Conservation (phyloP, 352 stramenopile genomes). For the Globisporangium sylvaticum region DNA sequence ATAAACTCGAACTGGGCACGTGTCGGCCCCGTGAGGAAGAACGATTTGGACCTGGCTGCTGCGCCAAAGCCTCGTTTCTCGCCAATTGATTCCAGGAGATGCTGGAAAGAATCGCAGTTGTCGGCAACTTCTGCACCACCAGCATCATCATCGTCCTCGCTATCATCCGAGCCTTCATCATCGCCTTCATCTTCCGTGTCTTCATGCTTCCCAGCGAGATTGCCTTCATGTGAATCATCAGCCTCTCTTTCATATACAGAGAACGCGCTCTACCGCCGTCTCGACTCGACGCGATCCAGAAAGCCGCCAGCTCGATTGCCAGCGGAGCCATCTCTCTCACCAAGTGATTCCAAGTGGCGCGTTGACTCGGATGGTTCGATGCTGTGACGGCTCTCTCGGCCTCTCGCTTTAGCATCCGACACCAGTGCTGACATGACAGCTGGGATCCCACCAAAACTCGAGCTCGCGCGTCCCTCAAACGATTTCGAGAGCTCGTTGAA, state of each 20-base stretch:
- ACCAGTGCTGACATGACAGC: too few species aligned
- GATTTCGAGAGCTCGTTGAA: constrained; percentile 60
- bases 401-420: background rate
- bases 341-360: background rate
- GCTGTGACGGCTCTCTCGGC: background rate
- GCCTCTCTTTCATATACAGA: background rate
- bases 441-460: background rate
- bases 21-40: constrained; percentile 15
- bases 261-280: background rate
- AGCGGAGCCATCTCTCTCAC: background rate
- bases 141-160: background rate
- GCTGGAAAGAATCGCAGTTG: constrained; percentile 38
- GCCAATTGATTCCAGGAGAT: constrained; percentile 38
- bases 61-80: constrained; percentile 11
- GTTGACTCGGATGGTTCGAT: background rate
- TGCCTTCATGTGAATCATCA: background rate
- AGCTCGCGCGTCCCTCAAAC: constrained; percentile 14
- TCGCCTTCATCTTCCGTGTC: constrained; percentile 1
- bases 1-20: constrained; percentile 15
- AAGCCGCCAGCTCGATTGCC: background rate
- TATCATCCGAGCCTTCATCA: constrained; percentile 9
- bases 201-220: constrained; percentile 5
- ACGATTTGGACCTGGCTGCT: constrained; percentile 10
- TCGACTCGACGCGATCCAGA: background rate
- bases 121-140: constrained; percentile 4